Evolutionary conservation across 1,284 basidiomycete species (phyloP), one percentile per base, ranked within the genome.

Genomic region (Cutaneotrichosporon spelunceum): DNA sequence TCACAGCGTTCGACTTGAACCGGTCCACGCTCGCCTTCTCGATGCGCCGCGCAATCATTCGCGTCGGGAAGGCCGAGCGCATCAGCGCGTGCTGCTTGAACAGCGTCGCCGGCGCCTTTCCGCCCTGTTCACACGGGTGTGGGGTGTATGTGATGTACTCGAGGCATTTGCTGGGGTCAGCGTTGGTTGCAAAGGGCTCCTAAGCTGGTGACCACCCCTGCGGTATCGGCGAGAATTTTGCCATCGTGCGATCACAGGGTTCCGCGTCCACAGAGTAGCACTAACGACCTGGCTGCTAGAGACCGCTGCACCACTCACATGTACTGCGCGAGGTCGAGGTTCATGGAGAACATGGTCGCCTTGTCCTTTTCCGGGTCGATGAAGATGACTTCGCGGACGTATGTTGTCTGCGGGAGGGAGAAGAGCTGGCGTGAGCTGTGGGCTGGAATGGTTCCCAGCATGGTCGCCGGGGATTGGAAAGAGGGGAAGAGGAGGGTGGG

Each of bases 371-470:
- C 59, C 0, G 92, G 92, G 76, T 95, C 91, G 48, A 94, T 83
- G 74, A 93, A 94, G 11, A 91, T 91, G 64, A 97, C 88, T 80
- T 97, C 93, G 53, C 93, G 87, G 2, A 96, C 91, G 73, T 91
- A 96, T 9, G 94, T 92, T 68, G 94, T 91, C 78, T 93, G 90
- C 10, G 76, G 76, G 1, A 78, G 68, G 11, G 66, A 61, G 55
- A 78, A 76, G 16, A 78, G 70, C 74, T 77, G 57, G 7, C 36
- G 60, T 56, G 7, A 45, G 27, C 42, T 10, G 24, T 21, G 26
- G n/a, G n/a, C n/a, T n/a, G 11, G 30, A 33, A 6, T 6, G 42
- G 42, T 4, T 44, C n/a, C 42, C 10, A 44, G 6, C 42, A 44
- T 44, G 16, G 42, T 6, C 13, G 42, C 7, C 42, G 42, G 13